Evolutionary conservation across 495 filamentous ascomycete species (phyloP), one percentile per base, ranked within the genome.

Genomic region (Penicillium lagena): DNA sequence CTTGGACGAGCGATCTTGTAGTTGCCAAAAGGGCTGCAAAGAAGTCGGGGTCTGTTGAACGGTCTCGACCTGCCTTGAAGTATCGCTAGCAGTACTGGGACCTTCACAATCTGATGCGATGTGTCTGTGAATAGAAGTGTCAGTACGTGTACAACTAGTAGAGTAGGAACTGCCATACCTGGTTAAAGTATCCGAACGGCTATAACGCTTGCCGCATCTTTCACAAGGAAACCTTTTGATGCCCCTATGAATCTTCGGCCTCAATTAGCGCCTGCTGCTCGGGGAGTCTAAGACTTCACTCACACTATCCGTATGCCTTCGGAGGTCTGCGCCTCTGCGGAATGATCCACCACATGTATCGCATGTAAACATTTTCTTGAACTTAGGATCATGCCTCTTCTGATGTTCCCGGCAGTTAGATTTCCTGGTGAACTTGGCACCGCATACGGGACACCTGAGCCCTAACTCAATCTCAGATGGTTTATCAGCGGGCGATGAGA

Each of bases 391-490:
- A 65, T 97, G 91, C 7, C 81, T 91, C 57, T 93, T 88, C 73
- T 93, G 76, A 63, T 97, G 91, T 42, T 87, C 83, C 57, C 86
- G 88, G 64, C 85, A 89, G 67, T 97, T 97, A 67, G 90, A 96
- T 56, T 81, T 85, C 41, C 91, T 70, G 47, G 87, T 87, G 59
- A 96, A 97, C 7, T 81, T 75, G 64, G 82, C 83, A 15, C 83
- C 83, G 61, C 91, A 97, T 9, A 82, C 63, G 17, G 78, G 70
- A 60, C 91, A 97, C 46, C 81, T 63, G 57, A 81, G 86, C 43
- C 85, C 89, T 34, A 46, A 50, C 0, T 49, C 52, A 34, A 22
- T 4, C 22, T 22, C 22, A 22, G 4, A 22, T 0, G 22, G 22
- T 22, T 22, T 22, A 22, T 22, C 22, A 22, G 22, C 22, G 22